Evolutionary conservation across 2,329 filamentous ascomycete genomes (phyloP).

Genomic region (Diaporthe longicolla): DNA sequence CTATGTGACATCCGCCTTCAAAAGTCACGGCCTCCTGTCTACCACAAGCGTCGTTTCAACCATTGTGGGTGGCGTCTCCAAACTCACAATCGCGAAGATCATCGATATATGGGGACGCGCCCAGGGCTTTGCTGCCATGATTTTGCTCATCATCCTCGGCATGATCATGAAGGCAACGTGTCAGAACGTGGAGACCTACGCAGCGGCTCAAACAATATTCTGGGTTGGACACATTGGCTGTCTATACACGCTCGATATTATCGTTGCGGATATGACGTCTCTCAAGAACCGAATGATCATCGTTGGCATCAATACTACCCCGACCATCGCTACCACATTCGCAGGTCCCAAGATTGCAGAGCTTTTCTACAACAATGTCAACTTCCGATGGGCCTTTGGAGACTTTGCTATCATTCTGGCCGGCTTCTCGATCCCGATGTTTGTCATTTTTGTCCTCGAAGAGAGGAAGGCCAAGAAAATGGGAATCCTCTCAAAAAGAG

Average conservation of each 20-base stretch:
- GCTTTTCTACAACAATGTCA: constrained; percentile 63
- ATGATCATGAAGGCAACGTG: constrained; percentile 77
- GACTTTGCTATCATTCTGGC: constrained; percentile 75
- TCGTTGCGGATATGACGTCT: constrained; percentile 77
- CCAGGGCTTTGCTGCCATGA: constrained; percentile 70
- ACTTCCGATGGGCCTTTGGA: constrained; percentile 79
- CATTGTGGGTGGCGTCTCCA: constrained; percentile 71
- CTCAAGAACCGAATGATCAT: constrained; percentile 77
- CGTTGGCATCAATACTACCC: constrained; percentile 75
- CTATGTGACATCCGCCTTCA: constrained; percentile 65
- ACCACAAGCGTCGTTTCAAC: constrained; percentile 68
- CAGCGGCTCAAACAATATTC: constrained; percentile 76
- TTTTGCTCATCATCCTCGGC: constrained; percentile 63
- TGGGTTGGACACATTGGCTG: constrained; percentile 66
- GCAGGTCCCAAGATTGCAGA: constrained; percentile 71
- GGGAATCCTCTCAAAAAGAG: constrained; percentile 61
- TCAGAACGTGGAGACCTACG: constrained; percentile 71
- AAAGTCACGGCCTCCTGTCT: constrained; percentile 65
- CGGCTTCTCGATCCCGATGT: constrained; percentile 70
- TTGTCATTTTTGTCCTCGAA: constrained; percentile 70
- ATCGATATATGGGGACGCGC: constrained; percentile 77
- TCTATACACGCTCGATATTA: constrained; percentile 64
- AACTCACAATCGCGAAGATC: constrained; percentile 76
- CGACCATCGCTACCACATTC: constrained; percentile 77
- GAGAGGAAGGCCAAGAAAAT: constrained; percentile 70